These are phyloP conservation scores for Monilinia vaccinii-corymbosi DNA, from an alignment of 2,329 filamentous ascomycete species.

Conservation along the genomic window DNA sequence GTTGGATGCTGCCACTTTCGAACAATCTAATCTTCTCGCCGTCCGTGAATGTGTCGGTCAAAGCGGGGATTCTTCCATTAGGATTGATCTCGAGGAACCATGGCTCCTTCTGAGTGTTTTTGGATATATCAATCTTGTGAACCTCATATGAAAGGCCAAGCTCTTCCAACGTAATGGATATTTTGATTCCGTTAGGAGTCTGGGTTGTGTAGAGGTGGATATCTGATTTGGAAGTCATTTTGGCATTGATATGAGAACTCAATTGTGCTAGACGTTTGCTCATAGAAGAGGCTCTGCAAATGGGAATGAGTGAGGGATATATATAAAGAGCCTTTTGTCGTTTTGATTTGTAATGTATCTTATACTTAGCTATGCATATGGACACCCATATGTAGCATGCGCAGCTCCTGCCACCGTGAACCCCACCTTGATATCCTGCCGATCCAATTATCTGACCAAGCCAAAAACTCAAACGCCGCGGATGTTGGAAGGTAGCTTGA, in stretches of 20 bases:
- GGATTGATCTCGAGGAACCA: constrained; percentile 92
- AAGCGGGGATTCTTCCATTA: constrained; percentile 81
- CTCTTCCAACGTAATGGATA: constrained; percentile 80
- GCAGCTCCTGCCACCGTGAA: not conserved
- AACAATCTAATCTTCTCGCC: constrained; percentile 68
- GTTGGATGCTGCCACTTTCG: constrained; percentile 74
- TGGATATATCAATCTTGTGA: constrained; percentile 59
- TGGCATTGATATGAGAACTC: constrained; percentile 23
- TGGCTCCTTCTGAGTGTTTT: constrained; percentile 72
- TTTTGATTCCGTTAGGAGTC: constrained; percentile 87
- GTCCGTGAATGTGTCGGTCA: constrained; percentile 71
- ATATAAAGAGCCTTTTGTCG: not conserved
- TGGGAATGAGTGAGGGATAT: not conserved
- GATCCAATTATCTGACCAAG: not conserved
- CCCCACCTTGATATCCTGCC: not conserved
- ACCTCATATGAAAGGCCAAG: constrained; percentile 74
- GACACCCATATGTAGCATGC: too few species aligned
- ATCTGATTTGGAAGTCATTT: constrained; percentile 34
- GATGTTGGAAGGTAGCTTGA: not conserved
- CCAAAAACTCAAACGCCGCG: not conserved
- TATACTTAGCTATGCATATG: not conserved
- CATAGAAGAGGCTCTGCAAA: constrained; percentile 10
- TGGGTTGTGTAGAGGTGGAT: constrained; percentile 47
- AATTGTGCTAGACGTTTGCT: constrained; percentile 17
- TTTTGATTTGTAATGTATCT: constrained; percentile 7